Evolutionary conservation across 2,329 filamentous ascomycete genomes (phyloP), one percentile per base, ranked within the genome.

Genomic region (Xylariaceae sp.): DNA sequence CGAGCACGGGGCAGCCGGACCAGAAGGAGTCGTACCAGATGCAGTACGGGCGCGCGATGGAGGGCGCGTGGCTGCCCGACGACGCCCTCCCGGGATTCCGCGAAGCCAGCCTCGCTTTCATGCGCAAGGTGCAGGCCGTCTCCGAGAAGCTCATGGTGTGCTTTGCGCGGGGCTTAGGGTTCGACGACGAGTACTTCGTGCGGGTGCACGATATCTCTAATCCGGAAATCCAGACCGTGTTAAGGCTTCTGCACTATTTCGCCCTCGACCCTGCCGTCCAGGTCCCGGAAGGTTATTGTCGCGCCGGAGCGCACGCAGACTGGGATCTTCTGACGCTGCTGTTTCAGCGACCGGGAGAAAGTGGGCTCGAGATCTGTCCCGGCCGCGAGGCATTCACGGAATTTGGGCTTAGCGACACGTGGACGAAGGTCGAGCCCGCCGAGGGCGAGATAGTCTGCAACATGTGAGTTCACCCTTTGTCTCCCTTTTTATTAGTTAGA

Each of bases 351-450:
- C 73, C 77, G 0, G 83, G 82, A 0, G 81, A 87, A 66, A 79
- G 75, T 21, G 84, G 84, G 0, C 71, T 88, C 2, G 84, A 87
- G 65, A 85, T 87, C 50, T 87, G 84, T 61, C 84, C 84, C 0
- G 84, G 84, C 0, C 74, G 84, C 13, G 84, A 87, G 66, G 80
- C 76, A 3, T 77, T 80, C 6, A 86, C 83, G 0, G 75, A 77
- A 3, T 86, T 84, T 58, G 84, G 78, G 0, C 75, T 78, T 39
- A 81, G 82, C 1, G 83, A 87, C 62, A 70, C 69, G 0, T 88
- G 85, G 85, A 87, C 84, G 8, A 82, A 82, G 53, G 77, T 88
- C n/a, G 78, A 82, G 56, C 80, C 80, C 5, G 70, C 66, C 2
- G 72, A 73, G 0, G 81, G 77, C 1, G 78, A 79, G 55, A 82